Base-by-base conservation (phyloP, 1,284 basidiomycete genomes). In the Malassezia restricta region DNA sequence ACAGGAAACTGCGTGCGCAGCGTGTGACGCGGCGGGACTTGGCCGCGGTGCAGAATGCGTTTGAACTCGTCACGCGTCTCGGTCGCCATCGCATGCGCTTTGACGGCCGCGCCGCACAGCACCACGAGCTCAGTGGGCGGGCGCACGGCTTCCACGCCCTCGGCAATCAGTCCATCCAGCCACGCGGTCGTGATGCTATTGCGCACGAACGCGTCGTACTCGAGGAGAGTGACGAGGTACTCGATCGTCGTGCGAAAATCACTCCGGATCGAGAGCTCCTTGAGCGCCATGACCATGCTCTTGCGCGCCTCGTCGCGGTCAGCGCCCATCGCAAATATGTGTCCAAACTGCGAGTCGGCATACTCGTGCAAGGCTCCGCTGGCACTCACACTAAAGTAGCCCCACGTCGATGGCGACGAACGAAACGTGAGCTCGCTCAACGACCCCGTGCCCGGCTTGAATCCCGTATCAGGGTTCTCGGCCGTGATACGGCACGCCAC, bases 391-490 rank as follows among this genome's bases (percentile, higher is more conserved):
- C 92, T 96, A 80, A 99, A 99, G 79, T 99, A 77, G 66, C 94
- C 94, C 94, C 94, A 99, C 52, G 65, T 68, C 31, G 65, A 66
- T 38, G 90, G 95, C 76, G 86, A 94, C 33, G 91, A 96, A 49
- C 94, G 85, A 84, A 99, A 99, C 76, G 98, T 99, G 70, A 98
- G 86, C 75, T 98, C 94, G 74, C 95, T 90, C 11, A 99, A 79
- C 40, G 86, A 85, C 67, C 94, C 94, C 12, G 88, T 92, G 7
- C 92, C 96, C 3, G 94, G 94, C 77, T 98, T 98, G 82, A 99
- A 99, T n/a, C 94, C 94, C 14, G 92, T 92, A 72, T 98, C 94
- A 20, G 94, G 94, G 76, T 99, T 98, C 77, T 99, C 94, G 40
- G 92, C 92, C 5, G 94, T 98, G 76, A 99, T 98, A 74, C 94